A percentile compares a stretch with the other conserved stretches of the same genome.
Evolutionary conservation across 768 basidiomycete species (phyloP).

Genomic region (Lactifluus volemus): DNA sequence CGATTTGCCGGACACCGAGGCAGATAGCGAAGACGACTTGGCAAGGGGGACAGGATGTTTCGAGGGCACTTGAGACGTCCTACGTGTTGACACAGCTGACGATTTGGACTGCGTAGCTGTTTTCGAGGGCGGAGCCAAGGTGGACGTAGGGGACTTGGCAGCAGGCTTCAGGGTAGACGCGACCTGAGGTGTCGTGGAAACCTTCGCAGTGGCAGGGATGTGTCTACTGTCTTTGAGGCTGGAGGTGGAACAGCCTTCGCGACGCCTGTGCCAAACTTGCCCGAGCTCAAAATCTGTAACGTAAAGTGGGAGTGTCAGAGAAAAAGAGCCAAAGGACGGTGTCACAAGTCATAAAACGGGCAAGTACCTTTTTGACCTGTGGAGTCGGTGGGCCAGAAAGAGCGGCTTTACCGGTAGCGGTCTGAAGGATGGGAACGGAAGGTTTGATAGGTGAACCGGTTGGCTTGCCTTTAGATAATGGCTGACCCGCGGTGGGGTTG

Average conservation of each 20-base stretch:
- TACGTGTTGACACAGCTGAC: conserved; percentile 9
- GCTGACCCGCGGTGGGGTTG: conserved; percentile 15
- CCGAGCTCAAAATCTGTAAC: conserved; percentile 18
- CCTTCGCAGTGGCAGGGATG: conserved; percentile 27
- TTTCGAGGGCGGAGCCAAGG: conserved; percentile 18
- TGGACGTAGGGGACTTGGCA: conserved; percentile 28
- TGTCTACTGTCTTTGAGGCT: conserved; percentile 33
- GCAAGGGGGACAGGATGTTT: conserved; percentile 2
- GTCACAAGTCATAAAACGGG: conserved; percentile 17
- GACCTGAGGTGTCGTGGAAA: conserved; percentile 16
- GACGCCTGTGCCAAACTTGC: conserved; percentile 23
- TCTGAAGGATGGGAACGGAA: conserved; percentile 31
- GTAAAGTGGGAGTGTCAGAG: conserved; percentile 18
- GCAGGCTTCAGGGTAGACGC: conserved; percentile 31
- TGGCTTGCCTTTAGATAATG: conserved; percentile 22
- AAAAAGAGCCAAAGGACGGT: conserved; percentile 11
- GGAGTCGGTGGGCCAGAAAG: conserved; percentile 41
- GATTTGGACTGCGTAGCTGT: conserved; percentile 19
- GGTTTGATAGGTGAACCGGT: conserved; percentile 21
- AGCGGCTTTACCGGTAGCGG: conserved; percentile 37
- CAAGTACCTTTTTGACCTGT: conserved; percentile 59
- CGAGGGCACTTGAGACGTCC: conserved; percentile 34
- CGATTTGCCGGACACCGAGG: conserved; percentile 17
- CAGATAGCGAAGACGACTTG: conserved; percentile 13
- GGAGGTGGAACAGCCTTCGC: conserved; percentile 34